These are phyloP conservation scores for Pyrus pyrifolia DNA, from an alignment of 306 rosid species.

Conservation along the genomic window DNA sequence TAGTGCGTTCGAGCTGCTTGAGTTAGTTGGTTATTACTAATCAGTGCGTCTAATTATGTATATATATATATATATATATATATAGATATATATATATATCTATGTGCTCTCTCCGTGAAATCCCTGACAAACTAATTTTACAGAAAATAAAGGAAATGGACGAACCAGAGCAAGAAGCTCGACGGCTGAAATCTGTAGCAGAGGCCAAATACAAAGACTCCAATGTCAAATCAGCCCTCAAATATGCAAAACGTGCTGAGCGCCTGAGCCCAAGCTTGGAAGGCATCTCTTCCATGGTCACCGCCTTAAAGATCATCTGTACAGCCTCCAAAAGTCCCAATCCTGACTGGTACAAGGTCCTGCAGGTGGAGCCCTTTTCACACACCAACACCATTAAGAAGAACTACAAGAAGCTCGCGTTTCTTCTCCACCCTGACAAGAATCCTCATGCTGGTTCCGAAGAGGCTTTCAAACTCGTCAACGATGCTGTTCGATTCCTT, in stretches of 20 bases:
- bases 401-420: conserved; percentile 66
- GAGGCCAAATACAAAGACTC: conserved; percentile 44
- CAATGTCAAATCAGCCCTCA: conserved; percentile 51
- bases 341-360: conserved; percentile 55
- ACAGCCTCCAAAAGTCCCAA: conserved; percentile 18
- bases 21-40: no score
- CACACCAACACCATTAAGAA: conserved; percentile 40
- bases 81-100: no score
- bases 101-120: not conserved
- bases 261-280: conserved; percentile 41
- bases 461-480: conserved; percentile 70
- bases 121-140: not conserved
- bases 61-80: no score
- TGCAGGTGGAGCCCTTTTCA: conserved; percentile 60
- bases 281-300: conserved; percentile 45
- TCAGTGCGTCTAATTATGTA: not conserved
- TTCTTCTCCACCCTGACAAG: conserved; percentile 64
- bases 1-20: not conserved
- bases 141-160: conserved; percentile 19
- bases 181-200: conserved; percentile 37
- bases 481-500: conserved; percentile 57
- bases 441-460: conserved; percentile 47
- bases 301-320: conserved; percentile 57
- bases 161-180: conserved; percentile 37
- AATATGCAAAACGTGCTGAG: conserved; percentile 55